phyloP scores from a whole-genome alignment of 441 rosid species.

The Gossypium aridum region DNA sequence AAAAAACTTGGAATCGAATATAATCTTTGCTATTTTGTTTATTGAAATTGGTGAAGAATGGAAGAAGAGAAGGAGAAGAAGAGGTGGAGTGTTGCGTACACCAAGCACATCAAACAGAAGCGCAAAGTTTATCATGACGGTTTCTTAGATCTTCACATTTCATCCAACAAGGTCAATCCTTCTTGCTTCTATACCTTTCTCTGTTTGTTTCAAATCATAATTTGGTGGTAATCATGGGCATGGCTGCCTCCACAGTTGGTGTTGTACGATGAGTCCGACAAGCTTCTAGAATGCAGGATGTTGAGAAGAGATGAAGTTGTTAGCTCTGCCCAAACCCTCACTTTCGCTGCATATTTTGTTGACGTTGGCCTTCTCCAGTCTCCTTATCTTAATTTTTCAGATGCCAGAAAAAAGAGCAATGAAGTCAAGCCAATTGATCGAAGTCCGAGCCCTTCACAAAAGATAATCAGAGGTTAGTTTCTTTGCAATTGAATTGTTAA shows the following conservation, averaged over 20 bases:
- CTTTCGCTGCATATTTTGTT: slow-evolving; percentile 58
- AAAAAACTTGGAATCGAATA: background rate
- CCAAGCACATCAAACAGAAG: slow-evolving; percentile 80
- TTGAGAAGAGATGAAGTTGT: slow-evolving; percentile 52
- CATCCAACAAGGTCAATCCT: slow-evolving; percentile 42
- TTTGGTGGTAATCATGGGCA: background rate
- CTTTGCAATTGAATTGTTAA: background rate
- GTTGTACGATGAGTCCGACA: slow-evolving; percentile 67
- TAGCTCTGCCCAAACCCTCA: slow-evolving; percentile 44
- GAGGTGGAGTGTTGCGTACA: slow-evolving; percentile 74
- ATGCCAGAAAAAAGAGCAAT: slow-evolving; percentile 24
- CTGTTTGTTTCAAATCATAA: background rate
- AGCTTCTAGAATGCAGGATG: slow-evolving; percentile 63
- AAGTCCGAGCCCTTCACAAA: slow-evolving; percentile 34
- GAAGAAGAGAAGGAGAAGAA: slow-evolving; percentile 39
- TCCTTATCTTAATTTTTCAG: slow-evolving; percentile 21
- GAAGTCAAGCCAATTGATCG: slow-evolving; percentile 18
- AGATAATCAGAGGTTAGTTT: slow-evolving; percentile 39
- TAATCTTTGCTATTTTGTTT: background rate
- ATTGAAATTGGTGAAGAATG: slow-evolving; percentile 10
- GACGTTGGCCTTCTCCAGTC: slow-evolving; percentile 56
- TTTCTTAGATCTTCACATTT: slow-evolving; percentile 43
- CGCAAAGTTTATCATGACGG: slow-evolving; percentile 82
- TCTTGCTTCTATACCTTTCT: background rate
- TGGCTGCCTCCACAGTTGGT: slow-evolving; percentile 33